Percentiles rank a stretch among this genome's conserved stretches.
These are phyloP conservation scores for Pyropia yezoensis DNA, from an alignment of 23 red algal species.

Conservation along the genomic window DNA sequence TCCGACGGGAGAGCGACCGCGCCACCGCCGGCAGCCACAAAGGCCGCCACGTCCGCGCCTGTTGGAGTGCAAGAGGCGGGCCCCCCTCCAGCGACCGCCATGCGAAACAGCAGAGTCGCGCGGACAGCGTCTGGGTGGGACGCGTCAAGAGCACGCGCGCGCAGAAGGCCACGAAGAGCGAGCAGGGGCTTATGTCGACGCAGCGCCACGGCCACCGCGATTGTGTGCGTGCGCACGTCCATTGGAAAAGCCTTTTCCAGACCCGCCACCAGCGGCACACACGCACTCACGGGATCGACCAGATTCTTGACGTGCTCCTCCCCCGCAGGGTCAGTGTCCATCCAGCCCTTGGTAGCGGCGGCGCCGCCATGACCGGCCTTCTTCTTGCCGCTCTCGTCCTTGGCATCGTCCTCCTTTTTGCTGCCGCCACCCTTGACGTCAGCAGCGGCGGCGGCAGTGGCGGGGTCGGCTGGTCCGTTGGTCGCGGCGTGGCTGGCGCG, in stretches of 20 bases:
- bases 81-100: too few relatives aligned
- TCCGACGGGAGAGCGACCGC: too few relatives aligned
- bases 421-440: constrained; percentile 12
- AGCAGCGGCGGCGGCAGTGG: constrained; percentile 10
- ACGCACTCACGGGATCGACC: background rate
- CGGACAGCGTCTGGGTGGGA: too few relatives aligned
- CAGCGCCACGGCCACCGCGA: constrained; percentile 14
- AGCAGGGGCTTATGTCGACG: constrained; percentile 10
- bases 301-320: constrained; percentile 36
- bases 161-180: constrained; percentile 4
- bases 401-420: constrained; percentile 19
- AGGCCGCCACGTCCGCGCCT: too few relatives aligned
- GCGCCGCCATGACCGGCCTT: constrained; percentile 22
- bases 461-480: constrained; percentile 5
- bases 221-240: background rate
- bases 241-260: constrained; percentile 6
- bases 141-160: background rate
- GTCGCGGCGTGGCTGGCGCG: background rate
- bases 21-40: too few relatives aligned
- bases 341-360: constrained; percentile 54
- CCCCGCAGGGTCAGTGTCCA: constrained; percentile 68
- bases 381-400: constrained; percentile 12
- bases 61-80: too few relatives aligned
- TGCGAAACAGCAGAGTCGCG: too few relatives aligned
- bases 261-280: background rate